Conservation (phyloP, 257 asterid genomes). For the Nicotiana paniculata region DNA sequence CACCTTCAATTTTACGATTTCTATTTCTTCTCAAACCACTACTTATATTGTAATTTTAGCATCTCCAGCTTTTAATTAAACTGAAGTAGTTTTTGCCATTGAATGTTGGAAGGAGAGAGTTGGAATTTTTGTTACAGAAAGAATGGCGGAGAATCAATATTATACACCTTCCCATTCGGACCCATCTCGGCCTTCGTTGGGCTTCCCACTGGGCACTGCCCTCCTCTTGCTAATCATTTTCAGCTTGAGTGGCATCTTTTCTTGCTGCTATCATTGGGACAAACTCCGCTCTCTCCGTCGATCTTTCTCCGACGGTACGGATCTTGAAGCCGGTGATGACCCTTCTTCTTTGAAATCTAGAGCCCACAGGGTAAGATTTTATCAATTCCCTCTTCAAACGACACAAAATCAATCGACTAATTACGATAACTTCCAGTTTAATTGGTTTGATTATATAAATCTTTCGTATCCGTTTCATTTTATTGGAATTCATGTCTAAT, state of each 20-base stretch:
- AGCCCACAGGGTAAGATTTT: slow-evolving; percentile 31
- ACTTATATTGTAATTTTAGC: neutral
- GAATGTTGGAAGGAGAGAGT: neutral
- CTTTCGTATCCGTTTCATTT: neutral
- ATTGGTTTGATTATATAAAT: neutral
- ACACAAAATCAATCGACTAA: neutral
- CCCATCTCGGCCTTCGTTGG: slow-evolving; percentile 74
- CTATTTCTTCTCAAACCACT: neutral
- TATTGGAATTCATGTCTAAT: neutral
- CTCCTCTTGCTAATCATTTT: slow-evolving; percentile 66
- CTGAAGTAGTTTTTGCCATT: neutral
- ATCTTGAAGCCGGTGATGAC: slow-evolving; percentile 35
- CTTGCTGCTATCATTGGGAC: slow-evolving; percentile 97
- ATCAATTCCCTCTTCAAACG: neutral
- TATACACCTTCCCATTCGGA: slow-evolving; percentile 33
- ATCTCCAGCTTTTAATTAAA: neutral
- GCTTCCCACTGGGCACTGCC: slow-evolving; percentile 93
- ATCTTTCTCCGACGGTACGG: slow-evolving; percentile 13
- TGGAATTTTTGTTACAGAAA: neutral
- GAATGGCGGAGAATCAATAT: slow-evolving; percentile 46
- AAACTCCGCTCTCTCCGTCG: slow-evolving; percentile 71
- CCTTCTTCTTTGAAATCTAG: slow-evolving; percentile 38
- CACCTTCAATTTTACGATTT: neutral
- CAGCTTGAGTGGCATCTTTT: slow-evolving; percentile 84
- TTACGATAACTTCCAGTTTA: neutral